Evolutionary conservation across 2,329 filamentous ascomycete species (phyloP).

Genomic region (Arthrobotrys pseudoclavata): DNA sequence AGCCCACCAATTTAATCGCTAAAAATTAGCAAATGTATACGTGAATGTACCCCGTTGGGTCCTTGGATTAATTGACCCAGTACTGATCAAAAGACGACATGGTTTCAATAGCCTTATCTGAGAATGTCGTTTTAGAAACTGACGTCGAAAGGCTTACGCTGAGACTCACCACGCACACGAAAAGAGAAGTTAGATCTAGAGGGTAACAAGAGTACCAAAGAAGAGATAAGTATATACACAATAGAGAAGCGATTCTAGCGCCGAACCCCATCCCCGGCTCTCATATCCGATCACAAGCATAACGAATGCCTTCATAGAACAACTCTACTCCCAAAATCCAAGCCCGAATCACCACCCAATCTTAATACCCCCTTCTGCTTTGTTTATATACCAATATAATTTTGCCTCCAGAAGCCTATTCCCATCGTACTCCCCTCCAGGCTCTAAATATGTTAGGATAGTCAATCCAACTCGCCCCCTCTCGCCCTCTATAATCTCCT

Average conservation of each 20-base stretch:
- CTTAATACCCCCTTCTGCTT: not conserved
- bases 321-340: not conserved
- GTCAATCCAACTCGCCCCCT: constrained; percentile 7
- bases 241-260: not conserved
- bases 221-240: not conserved
- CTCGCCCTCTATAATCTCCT: constrained; percentile 12
- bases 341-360: not conserved
- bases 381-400: constrained; percentile 21
- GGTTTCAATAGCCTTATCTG: too few relatives aligned
- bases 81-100: too few relatives aligned
- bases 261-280: not conserved
- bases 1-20: too few relatives aligned
- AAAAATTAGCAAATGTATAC: too few relatives aligned
- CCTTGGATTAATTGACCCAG: too few relatives aligned
- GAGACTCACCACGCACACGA: too few relatives aligned
- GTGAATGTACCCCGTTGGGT: too few relatives aligned
- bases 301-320: not conserved
- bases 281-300: not conserved
- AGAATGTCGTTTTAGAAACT: too few relatives aligned
- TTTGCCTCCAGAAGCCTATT: not conserved
- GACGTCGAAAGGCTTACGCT: too few relatives aligned
- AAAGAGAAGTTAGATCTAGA: too few relatives aligned
- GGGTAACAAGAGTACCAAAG: too few relatives aligned
- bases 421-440: not conserved
- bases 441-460: not conserved